phyloP scores from a whole-genome alignment of 164 flowering plant genomes.

The Warburgia ugandensis region DNA sequence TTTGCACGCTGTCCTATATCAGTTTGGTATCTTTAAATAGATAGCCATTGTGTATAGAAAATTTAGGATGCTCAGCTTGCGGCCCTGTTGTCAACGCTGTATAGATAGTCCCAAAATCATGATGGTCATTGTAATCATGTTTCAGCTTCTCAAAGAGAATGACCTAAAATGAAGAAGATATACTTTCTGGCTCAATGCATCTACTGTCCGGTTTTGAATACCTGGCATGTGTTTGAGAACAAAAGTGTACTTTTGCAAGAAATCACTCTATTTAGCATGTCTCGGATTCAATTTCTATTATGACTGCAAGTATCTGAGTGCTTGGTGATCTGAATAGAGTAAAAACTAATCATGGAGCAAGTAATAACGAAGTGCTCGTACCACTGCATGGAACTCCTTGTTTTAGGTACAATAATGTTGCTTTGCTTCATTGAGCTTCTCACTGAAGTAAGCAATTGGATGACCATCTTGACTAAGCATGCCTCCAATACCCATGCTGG shows the following conservation, averaged over 20 bases:
- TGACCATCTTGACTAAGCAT: not conserved
- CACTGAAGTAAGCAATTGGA: not conserved
- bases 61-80: no score
- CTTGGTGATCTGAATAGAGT: not conserved
- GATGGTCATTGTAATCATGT: not conserved
- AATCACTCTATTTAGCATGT: not conserved
- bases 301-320: not conserved
- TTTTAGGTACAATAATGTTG: not conserved
- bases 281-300: not conserved
- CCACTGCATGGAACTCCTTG: not conserved
- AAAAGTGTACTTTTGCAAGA: not conserved
- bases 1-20: no score
- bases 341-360: not conserved
- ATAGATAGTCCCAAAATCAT: no score
- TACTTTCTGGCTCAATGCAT: not conserved
- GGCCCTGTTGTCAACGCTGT: no score
- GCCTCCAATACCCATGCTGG: not conserved
- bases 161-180: no score
- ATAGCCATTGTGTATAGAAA: no score
- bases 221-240: not conserved
- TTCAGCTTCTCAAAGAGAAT: not conserved
- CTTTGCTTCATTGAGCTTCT: not conserved
- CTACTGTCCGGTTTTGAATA: not conserved
- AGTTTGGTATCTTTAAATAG: no score
- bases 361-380: conserved; percentile 1